Percentiles rank a stretch among this genome's conserved stretches.
phyloP scores from a whole-genome alignment of 1,284 basidiomycete species.

The Neolentinus lepideus region DNA sequence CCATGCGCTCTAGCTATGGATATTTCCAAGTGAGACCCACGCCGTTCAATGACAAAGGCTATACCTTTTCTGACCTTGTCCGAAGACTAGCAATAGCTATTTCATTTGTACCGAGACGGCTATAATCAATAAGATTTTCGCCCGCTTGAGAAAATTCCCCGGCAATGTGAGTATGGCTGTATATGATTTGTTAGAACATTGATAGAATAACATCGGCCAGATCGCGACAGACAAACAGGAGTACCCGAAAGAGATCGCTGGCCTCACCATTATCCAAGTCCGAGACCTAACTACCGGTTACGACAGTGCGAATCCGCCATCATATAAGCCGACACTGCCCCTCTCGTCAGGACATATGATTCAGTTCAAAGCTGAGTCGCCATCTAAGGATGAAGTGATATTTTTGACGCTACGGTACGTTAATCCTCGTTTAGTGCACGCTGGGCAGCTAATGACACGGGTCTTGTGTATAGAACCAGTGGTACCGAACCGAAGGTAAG shows the following conservation, averaged over 20 bases:
- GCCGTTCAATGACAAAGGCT: neutral
- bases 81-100: conserved; percentile 75
- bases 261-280: conserved; percentile 50
- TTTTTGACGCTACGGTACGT: conserved; percentile 59
- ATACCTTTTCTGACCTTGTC: neutral
- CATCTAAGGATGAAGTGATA: conserved; percentile 38
- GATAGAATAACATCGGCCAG: no score
- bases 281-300: conserved; percentile 73
- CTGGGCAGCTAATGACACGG: neutral
- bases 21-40: conserved; percentile 43
- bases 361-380: conserved; percentile 55
- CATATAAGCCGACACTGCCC: conserved; percentile 56
- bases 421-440: neutral
- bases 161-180: conserved; percentile 24
- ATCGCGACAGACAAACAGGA: conserved; percentile 18
- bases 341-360: conserved; percentile 82
- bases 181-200: no score
- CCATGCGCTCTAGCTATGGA: conserved; percentile 30
- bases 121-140: conserved; percentile 63
- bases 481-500: conserved; percentile 83
- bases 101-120: conserved; percentile 63
- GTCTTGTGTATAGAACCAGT: conserved; percentile 48
- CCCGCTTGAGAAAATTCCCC: conserved; percentile 50
- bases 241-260: conserved; percentile 60
- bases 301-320: conserved; percentile 64